Evolutionary conservation across 345 rosid genomes (phyloP), one percentile per base, ranked within the genome.

Genomic region (Citrus maxima): DNA sequence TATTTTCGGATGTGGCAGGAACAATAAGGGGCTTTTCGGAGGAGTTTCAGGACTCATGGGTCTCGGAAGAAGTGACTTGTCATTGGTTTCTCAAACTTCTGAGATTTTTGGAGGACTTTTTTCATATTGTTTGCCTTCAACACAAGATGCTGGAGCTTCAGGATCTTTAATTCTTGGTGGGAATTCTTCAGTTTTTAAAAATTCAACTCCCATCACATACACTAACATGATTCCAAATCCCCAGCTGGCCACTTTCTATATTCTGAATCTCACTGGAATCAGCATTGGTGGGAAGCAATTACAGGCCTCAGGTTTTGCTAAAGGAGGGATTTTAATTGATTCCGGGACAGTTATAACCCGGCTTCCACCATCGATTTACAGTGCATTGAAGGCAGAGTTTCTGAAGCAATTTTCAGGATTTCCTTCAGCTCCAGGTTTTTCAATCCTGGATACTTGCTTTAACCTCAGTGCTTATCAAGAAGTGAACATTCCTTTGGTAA

Each of bases 21-120:
- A 86, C 81, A 92, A 91, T 73, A 88, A 79, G 71, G 98, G 98
- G 58, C 82, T 95, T 25, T 95, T 93, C 38, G 99, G 98, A 27
- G 93, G 93, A 72, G 89, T 93, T 81, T 95, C 99, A 28, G 99
- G 99, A 37, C 83, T 95, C 8, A 78, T 93, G 90, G 99, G 99
- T 7, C 79, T 95, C 1, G 99, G 97, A 42, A 92, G 92, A 87
- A 91, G 94, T 71, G 79, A 83, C 10, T 80, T 90, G 46, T 95
- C 99, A 13, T 66, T 93, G 82, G 84, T 91, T 74, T 88, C 93
- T 32, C 99, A 95, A 81, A 85, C 93, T 65, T 73, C 77, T 10
- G 61, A 74, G 22, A 73, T 73, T 13, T 95, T 92, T 73, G 85
- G 87, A 3, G 96, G 98, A 22, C 86, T 90, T 78, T 93, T 95